Percentiles rank a stretch among this genome's conserved stretches.
phyloP scores from a whole-genome alignment of 2,329 filamentous ascomycete genomes.

The Exophiala bonariae region DNA sequence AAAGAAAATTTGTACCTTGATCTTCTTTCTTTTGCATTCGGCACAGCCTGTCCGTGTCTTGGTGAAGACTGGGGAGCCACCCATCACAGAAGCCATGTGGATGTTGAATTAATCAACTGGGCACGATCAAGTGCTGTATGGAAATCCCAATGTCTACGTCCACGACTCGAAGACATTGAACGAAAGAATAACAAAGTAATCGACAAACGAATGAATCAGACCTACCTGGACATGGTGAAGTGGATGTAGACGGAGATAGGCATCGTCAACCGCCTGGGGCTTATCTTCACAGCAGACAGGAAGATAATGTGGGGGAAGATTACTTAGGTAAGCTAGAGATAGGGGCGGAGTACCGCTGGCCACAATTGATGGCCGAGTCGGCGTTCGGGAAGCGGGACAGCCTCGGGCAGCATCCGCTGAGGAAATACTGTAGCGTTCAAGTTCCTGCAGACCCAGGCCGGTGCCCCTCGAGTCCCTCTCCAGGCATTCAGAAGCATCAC shows the following conservation, averaged over 20 bases:
- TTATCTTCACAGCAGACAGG: neutral
- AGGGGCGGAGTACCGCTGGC: neutral
- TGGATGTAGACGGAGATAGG: neutral
- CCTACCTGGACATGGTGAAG: neutral
- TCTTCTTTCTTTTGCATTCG: constrained; percentile 34
- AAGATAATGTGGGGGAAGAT: neutral
- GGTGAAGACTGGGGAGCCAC: neutral
- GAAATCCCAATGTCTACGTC: neutral
- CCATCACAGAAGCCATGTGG: neutral
- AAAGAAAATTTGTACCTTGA: constrained; percentile 25
- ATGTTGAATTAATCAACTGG: neutral
- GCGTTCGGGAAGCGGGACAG: neutral
- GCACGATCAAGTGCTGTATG: neutral
- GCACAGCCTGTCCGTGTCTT: constrained; percentile 33
- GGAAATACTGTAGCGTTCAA: neutral
- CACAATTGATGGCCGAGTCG: neutral
- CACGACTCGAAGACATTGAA: neutral
- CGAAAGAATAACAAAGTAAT: neutral
- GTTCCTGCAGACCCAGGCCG: neutral
- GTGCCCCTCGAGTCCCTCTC: neutral
- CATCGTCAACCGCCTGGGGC: neutral
- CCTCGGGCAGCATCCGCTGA: neutral
- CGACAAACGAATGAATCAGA: neutral
- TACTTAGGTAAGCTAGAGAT: neutral
- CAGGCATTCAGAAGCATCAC: neutral